Conservation (phyloP, 2,329 filamentous ascomycete genomes). For the Talaromyces sp. region DNA sequence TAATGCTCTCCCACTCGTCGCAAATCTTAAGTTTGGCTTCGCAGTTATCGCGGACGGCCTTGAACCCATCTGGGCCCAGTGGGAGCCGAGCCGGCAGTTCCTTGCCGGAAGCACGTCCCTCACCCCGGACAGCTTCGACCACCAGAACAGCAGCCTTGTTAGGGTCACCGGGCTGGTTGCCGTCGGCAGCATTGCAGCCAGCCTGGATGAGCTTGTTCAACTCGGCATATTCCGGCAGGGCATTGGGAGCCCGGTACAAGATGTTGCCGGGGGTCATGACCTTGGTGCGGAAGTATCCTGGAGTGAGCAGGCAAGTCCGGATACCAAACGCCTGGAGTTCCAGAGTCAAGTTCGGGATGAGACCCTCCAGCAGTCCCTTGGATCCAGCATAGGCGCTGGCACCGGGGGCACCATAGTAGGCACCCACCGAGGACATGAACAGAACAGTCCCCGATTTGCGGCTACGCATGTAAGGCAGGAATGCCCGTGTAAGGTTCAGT, state of each 20-base stretch:
- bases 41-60: slow-evolving; percentile 9
- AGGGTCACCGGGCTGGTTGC: slow-evolving; percentile 18
- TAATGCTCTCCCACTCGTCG: slow-evolving; percentile 13
- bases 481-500: slow-evolving; percentile 33
- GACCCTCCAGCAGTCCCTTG: slow-evolving; percentile 45
- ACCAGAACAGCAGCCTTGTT: slow-evolving; percentile 15
- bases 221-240: slow-evolving; percentile 15
- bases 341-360: slow-evolving; percentile 41
- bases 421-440: slow-evolving; percentile 47
- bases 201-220: slow-evolving; percentile 12
- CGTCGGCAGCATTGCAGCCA: slow-evolving; percentile 12
- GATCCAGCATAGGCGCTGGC: slow-evolving; percentile 38
- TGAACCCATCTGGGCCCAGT: slow-evolving; percentile 11
- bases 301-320: slow-evolving; percentile 41
- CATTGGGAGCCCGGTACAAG: slow-evolving; percentile 1
- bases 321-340: slow-evolving; percentile 43
- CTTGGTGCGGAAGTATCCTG: slow-evolving; percentile 51
- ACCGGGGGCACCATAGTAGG: slow-evolving; percentile 36
- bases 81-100: slow-evolving; percentile 5
- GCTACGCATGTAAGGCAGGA: slow-evolving; percentile 36
- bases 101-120: slow-evolving; percentile 11
- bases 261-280: slow-evolving; percentile 37
- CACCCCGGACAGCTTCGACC: slow-evolving; percentile 13
- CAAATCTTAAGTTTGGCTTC: slow-evolving; percentile 8
- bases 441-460: slow-evolving; percentile 35